These are phyloP conservation scores for Talaromyces nanjingensis DNA, from an alignment of 495 filamentous ascomycete species.

Conservation along the genomic window DNA sequence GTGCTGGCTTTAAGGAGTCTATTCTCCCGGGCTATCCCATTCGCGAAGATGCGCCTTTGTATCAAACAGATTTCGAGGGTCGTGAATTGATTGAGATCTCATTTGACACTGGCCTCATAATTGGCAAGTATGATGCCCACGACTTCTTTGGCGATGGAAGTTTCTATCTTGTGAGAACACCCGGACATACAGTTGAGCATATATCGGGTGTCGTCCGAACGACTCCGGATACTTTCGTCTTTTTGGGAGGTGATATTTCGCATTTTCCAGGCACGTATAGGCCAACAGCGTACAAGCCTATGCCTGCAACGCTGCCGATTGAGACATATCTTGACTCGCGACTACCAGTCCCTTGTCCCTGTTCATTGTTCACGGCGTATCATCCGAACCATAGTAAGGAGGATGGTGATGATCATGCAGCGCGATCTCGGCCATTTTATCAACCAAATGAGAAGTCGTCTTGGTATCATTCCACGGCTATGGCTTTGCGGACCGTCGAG, in stretches of 20 bases:
- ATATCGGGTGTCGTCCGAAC: conserved; percentile 24
- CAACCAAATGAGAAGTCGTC: conserved; percentile 12
- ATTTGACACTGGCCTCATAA: conserved; percentile 9
- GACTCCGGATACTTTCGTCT: conserved; percentile 14
- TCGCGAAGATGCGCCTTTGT: conserved; percentile 11
- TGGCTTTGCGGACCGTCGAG: conserved; percentile 15
- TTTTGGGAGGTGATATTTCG: conserved; percentile 18
- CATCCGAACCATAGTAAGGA: conserved; percentile 12
- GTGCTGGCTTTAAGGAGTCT: conserved; percentile 23
- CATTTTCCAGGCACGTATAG: conserved; percentile 41
- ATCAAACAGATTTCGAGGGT: conserved; percentile 9
- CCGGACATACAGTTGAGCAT: conserved; percentile 23
- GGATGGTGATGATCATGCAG: neutral
- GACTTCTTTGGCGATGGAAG: conserved; percentile 6
- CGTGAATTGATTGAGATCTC: conserved; percentile 13
- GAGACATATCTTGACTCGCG: conserved; percentile 6
- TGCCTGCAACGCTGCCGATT: conserved; percentile 32
- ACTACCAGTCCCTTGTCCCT: conserved; percentile 19
- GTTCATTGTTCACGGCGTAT: conserved; percentile 18
- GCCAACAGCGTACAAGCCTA: conserved; percentile 36
- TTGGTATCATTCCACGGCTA: conserved; percentile 18
- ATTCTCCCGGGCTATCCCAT: conserved; percentile 26
- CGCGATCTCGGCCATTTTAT: conserved; percentile 16
- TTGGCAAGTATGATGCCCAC: conserved; percentile 1
- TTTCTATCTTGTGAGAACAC: conserved; percentile 17